A percentile compares a stretch with the other conserved stretches of the same genome.
Conservation (phyloP, 306 rosid genomes). For the Vicia faba region DNA sequence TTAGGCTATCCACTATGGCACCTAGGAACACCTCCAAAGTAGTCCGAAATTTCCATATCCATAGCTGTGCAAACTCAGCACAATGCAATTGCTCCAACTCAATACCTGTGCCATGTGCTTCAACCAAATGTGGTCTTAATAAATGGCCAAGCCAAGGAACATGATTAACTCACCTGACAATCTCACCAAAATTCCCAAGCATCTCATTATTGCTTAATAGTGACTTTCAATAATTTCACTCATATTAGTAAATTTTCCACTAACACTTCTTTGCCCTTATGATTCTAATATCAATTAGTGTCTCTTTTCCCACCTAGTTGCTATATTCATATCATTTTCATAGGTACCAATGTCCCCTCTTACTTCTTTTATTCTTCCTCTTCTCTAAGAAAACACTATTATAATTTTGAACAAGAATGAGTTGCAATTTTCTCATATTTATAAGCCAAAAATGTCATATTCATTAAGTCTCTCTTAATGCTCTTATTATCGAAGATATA, state of each 20-base stretch:
- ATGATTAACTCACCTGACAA: conserved; percentile 44
- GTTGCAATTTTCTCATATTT: conserved; percentile 47
- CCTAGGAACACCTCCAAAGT: conserved; percentile 39
- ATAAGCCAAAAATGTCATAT: conserved; percentile 33
- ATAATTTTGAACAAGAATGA: conserved; percentile 37
- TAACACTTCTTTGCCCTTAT: conserved; percentile 13
- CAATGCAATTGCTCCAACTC: conserved; percentile 15
- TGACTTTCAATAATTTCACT: background rate
- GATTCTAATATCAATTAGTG: conserved; percentile 7
- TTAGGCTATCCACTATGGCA: conserved; percentile 34
- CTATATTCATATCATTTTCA: background rate
- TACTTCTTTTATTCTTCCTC: no score
- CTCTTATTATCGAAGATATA: no score
- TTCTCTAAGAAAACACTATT: no score
- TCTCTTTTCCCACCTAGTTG: conserved; percentile 18
- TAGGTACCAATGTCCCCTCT: no score
- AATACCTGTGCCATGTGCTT: conserved; percentile 46
- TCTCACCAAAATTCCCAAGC: conserved; percentile 40
- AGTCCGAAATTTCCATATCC: conserved; percentile 36
- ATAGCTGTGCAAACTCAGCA: background rate
- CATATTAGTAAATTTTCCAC: conserved; percentile 4
- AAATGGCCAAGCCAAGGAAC: conserved; percentile 36
- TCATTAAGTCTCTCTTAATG: no score
- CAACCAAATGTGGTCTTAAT: conserved; percentile 39
- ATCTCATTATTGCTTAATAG: conserved; percentile 37